These are phyloP conservation scores for Podila clonocystis DNA, from an alignment of 192 early-diverging fungal species.

Conservation along the genomic window DNA sequence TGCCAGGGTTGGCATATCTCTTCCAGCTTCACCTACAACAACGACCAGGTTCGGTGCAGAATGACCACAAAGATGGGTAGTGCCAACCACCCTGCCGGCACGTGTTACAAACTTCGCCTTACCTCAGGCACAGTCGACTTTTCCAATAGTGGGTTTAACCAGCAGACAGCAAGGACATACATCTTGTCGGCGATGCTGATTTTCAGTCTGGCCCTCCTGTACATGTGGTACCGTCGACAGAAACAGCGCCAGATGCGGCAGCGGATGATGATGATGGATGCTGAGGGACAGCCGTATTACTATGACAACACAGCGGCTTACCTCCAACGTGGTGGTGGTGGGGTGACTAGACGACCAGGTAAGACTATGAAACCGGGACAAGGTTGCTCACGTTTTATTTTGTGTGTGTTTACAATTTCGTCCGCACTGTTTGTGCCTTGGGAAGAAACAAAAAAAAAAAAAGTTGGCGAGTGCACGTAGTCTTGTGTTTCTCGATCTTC, in stretches of 20 bases:
- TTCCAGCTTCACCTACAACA: constrained; percentile 14
- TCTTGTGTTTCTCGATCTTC: too few species aligned
- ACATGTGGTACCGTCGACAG: constrained; percentile 37
- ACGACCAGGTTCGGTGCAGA: constrained; percentile 28
- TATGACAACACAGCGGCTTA: neutral
- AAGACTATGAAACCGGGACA: neutral
- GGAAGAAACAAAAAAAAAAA: too few species aligned
- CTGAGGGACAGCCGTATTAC: neutral
- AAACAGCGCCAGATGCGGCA: constrained; percentile 7
- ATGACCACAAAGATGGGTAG: neutral
- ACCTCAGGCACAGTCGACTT: neutral
- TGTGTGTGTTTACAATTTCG: neutral
- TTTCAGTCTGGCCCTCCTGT: constrained; percentile 15
- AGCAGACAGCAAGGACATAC: constrained; percentile 20
- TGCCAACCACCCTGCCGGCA: constrained; percentile 2
- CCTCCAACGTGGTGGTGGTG: constrained; percentile 7
- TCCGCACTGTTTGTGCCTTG: neutral
- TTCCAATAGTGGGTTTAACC: neutral
- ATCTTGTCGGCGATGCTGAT: constrained; percentile 21
- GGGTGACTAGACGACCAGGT: constrained; percentile 35
- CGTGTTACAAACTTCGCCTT: neutral
- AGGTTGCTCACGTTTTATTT: neutral
- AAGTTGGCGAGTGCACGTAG: too few species aligned
- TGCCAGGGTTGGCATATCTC: constrained; percentile 31
- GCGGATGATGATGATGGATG: neutral